These are phyloP conservation scores for Roridomyces roridus DNA, from an alignment of 768 basidiomycete species.

Conservation along the genomic window DNA sequence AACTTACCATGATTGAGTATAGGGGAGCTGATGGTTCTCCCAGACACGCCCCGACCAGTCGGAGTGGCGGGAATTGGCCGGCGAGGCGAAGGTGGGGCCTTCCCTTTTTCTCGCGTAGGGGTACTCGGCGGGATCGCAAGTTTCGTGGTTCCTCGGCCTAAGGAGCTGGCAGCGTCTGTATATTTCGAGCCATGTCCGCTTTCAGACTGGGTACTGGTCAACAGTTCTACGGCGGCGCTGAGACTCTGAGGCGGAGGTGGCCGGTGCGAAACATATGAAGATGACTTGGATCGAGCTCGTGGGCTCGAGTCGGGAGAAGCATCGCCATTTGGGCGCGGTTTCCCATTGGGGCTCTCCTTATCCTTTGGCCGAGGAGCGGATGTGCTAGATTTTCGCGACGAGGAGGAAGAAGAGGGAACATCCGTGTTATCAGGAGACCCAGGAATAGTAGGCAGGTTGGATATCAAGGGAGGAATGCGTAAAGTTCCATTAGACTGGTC, in stretches of 20 bases:
- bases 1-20: conserved; percentile 71
- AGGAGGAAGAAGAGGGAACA: conserved; percentile 61
- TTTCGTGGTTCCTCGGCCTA: conserved; percentile 27
- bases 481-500: conserved; percentile 27
- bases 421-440: conserved; percentile 74
- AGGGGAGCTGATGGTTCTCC: conserved; percentile 72
- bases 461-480: conserved; percentile 39
- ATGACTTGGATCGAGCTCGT: conserved; percentile 59
- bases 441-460: conserved; percentile 68
- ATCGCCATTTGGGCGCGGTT: conserved; percentile 33
- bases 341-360: conserved; percentile 40
- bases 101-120: conserved; percentile 33
- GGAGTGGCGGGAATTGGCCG: conserved; percentile 49
- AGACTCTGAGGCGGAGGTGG: conserved; percentile 72
- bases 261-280: conserved; percentile 59
- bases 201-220: conserved; percentile 53
- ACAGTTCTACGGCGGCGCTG: conserved; percentile 72
- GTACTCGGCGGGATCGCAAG: conserved; percentile 34
- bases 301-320: conserved; percentile 44
- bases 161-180: conserved; percentile 12
- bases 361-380: conserved; percentile 38
- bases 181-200: conserved; percentile 38
- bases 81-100: conserved; percentile 48
- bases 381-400: conserved; percentile 47
- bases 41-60: conserved; percentile 45